Base-by-base conservation (phyloP, 1,139 yeast species). In the Casaregolazyma lundiana region DNA sequence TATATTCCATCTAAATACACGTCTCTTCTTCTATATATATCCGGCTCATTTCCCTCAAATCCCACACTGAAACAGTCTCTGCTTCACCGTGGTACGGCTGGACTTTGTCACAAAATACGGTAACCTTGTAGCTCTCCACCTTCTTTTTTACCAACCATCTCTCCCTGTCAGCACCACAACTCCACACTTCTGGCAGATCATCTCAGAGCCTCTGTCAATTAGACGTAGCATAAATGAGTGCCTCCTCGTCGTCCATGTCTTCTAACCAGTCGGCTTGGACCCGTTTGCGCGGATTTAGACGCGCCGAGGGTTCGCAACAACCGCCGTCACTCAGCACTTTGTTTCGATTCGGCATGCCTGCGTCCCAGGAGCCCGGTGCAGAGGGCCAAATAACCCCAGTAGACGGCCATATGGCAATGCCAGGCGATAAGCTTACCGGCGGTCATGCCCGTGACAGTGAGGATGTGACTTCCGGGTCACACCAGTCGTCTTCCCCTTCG, bases 371-470 rank as follows among this genome's bases (percentile, higher is more conserved):
- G n/a, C 26, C 26, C 16, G 2, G 13, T 4, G 6, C 18, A 6
- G 43, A 40, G 6, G 43, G 34, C 18, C 43, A 40, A 9, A 30
- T 17, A 19, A 40, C 43, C 7, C 43, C 43, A 26, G 29, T 18
- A n/a, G 43, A 40, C 37, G 43, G 34, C 13, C 43, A 40, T 7
- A 35, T 24, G 15, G 30, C 18, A 8, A 15, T 24, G 20, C 11
- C 24, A n/a, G 29, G 19, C 29, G 40, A 22, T 21, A 37, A 37
- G 24, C 18, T 37, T 4, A 15, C 40, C 40, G 8, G 13, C 41
- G 19, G n/a, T n/a, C 24, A 15, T 17, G 34, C 34, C 35, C 18
- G 34, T 16, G 19, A 30, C 21, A 35, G 9, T 20, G 43, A n/a
- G 13, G 18, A 15, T n/a, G 30, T 29, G 3, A 24, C 41, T 13